A percentile compares a stretch with the other conserved stretches of the same genome.
phyloP scores from a whole-genome alignment of 169 alveolate genomes.

The Plasmodium vivax region DNA sequence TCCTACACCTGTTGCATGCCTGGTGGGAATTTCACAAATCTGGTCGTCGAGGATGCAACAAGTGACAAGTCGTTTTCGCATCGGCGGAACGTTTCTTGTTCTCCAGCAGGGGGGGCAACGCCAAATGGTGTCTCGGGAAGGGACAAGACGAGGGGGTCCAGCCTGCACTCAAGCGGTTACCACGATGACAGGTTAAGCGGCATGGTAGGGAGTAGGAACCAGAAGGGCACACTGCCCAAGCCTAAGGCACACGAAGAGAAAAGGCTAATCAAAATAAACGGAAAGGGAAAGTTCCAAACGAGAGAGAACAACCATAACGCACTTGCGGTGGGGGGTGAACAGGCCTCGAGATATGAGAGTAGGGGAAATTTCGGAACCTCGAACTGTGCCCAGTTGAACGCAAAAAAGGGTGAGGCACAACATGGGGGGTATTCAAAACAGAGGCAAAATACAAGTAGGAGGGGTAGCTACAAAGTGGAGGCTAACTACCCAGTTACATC shows the following conservation, averaged over 20 bases:
- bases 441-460: not conserved
- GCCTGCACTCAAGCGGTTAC: not conserved
- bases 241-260: not conserved
- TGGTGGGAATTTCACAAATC: not conserved
- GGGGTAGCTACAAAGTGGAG: not conserved
- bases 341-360: not conserved
- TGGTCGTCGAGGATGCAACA: not conserved
- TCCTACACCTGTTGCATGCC: not conserved
- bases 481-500: not conserved
- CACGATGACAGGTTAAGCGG: not conserved
- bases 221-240: not conserved
- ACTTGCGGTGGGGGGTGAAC: not conserved
- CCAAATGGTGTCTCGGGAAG: not conserved
- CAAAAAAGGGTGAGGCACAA: not conserved
- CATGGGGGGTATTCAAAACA: not conserved
- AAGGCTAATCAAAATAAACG: not conserved
- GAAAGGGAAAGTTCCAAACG: not conserved
- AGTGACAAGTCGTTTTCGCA: not conserved
- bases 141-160: not conserved
- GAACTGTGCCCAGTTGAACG: not conserved
- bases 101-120: not conserved
- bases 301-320: not conserved
- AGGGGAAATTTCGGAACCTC: not conserved
- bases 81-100: not conserved
- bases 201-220: not conserved